These are phyloP conservation scores for Marasmius sp. DNA, from an alignment of 1,284 basidiomycete genomes.

Conservation along the genomic window DNA sequence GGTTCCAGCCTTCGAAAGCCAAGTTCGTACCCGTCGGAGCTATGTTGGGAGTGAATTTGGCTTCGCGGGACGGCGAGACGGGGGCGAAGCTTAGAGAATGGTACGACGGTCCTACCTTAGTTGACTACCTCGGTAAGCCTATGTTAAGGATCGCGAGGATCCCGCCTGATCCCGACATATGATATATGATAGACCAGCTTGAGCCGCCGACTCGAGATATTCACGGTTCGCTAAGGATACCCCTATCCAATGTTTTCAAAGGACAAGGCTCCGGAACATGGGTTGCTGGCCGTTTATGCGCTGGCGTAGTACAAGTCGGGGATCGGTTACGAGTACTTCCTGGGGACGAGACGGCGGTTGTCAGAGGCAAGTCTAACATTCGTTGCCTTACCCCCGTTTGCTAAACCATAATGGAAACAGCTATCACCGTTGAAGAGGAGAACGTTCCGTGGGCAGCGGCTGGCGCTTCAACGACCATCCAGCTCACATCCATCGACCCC, in stretches of 20 bases:
- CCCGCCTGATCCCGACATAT: not conserved
- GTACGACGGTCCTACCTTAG: slow-evolving; percentile 87
- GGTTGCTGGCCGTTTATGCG: slow-evolving; percentile 85
- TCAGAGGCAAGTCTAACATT: slow-evolving; percentile 61
- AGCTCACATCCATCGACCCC: slow-evolving; percentile 83
- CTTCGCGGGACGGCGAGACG: slow-evolving; percentile 47
- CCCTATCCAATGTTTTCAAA: slow-evolving; percentile 95
- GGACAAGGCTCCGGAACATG: slow-evolving; percentile 81
- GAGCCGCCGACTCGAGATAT: slow-evolving; percentile 83
- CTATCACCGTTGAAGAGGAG: slow-evolving; percentile 85
- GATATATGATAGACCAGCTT: slow-evolving; percentile 59
- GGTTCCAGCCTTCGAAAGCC: slow-evolving; percentile 80
- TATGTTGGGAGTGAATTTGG: slow-evolving; percentile 88
- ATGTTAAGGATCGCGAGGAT: not conserved
- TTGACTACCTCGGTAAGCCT: slow-evolving; percentile 76
- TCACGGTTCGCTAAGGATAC: slow-evolving; percentile 78
- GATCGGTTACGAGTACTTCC: slow-evolving; percentile 86
- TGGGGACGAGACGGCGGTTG: slow-evolving; percentile 86
- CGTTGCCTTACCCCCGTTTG: not conserved
- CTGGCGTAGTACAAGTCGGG: slow-evolving; percentile 90
- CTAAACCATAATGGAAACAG: slow-evolving; percentile 38
- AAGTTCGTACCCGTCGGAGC: slow-evolving; percentile 90
- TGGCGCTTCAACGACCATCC: slow-evolving; percentile 86
- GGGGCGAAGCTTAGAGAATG: slow-evolving; percentile 59
- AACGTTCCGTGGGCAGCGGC: slow-evolving; percentile 86